Conservation (phyloP, 2,329 filamentous ascomycete genomes). For the Nannizziopsis barbatae region DNA sequence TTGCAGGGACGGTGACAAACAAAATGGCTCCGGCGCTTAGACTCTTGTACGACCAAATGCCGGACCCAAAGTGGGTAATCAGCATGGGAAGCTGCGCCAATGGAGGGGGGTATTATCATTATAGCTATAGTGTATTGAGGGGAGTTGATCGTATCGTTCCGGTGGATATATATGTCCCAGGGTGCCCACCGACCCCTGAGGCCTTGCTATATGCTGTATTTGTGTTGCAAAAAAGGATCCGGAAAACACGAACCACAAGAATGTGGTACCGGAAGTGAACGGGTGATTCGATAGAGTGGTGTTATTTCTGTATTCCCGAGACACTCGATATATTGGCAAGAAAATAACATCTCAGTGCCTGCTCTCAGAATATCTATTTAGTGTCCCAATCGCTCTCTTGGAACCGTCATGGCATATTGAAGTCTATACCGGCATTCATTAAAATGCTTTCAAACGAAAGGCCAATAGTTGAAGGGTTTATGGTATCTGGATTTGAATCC, state of each 20-base stretch:
- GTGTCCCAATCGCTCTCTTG: background rate
- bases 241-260: constrained; percentile 39
- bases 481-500: background rate
- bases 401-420: background rate
- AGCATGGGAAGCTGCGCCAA: constrained; percentile 80
- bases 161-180: constrained; percentile 69
- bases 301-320: background rate
- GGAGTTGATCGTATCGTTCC: constrained; percentile 68
- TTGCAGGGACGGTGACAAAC: constrained; percentile 84
- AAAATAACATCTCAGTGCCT: too few species aligned
- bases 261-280: constrained; percentile 46
- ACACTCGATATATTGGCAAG: background rate
- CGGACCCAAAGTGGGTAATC: constrained; percentile 76
- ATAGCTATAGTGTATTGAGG: constrained; percentile 66
- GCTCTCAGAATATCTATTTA: background rate
- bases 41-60: constrained; percentile 94
- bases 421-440: background rate
- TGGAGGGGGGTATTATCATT: constrained; percentile 78
- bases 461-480: background rate
- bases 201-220: constrained; percentile 53
- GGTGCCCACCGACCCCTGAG: constrained; percentile 49
- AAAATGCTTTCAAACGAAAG: background rate
- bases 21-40: constrained; percentile 89
- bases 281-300: background rate
- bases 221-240: constrained; percentile 66